Conservation (phyloP, 2,329 filamentous ascomycete genomes). For the Phoma sp. region DNA sequence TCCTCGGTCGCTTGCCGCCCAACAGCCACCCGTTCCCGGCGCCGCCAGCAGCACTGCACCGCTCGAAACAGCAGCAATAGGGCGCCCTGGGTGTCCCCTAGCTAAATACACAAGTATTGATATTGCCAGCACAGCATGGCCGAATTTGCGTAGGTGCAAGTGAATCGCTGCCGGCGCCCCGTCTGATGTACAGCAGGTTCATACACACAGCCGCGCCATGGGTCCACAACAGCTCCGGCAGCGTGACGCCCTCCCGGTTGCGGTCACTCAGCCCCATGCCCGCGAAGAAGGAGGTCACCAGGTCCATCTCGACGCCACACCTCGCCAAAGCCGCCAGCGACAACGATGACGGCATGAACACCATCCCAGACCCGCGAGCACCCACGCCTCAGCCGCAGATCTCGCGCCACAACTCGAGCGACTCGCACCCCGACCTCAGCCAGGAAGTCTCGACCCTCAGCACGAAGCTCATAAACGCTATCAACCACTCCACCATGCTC, state of each 20-base stretch:
- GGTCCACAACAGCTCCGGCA: conserved; percentile 40
- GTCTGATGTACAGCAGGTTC: conserved; percentile 30
- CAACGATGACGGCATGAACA: conserved; percentile 70
- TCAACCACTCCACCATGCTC: conserved; percentile 91
- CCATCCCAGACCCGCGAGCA: conserved; percentile 63
- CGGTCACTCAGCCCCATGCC: conserved; percentile 45
- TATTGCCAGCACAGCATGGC: conserved; percentile 23
- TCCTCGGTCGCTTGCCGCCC: conserved; percentile 21
- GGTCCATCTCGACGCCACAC: conserved; percentile 47
- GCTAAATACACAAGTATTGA: neutral
- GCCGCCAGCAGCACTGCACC: conserved; percentile 8
- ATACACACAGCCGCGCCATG: conserved; percentile 45
- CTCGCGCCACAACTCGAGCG: conserved; percentile 53
- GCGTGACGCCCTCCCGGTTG: conserved; percentile 44
- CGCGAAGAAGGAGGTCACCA: conserved; percentile 44
- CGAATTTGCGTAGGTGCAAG: conserved; percentile 32
- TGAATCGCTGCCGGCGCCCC: neutral
- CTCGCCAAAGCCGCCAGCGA: conserved; percentile 40
- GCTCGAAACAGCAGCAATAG: neutral
- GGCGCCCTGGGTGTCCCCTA: conserved; percentile 19
- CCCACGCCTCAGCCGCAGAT: conserved; percentile 45
- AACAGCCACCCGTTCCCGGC: conserved; percentile 5
- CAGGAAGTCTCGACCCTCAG: conserved; percentile 87
- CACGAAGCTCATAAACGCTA: conserved; percentile 94
- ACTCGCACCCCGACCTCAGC: conserved; percentile 65